phyloP scores from a whole-genome alignment of 1,284 basidiomycete genomes.

The Puccinia novopanici region DNA sequence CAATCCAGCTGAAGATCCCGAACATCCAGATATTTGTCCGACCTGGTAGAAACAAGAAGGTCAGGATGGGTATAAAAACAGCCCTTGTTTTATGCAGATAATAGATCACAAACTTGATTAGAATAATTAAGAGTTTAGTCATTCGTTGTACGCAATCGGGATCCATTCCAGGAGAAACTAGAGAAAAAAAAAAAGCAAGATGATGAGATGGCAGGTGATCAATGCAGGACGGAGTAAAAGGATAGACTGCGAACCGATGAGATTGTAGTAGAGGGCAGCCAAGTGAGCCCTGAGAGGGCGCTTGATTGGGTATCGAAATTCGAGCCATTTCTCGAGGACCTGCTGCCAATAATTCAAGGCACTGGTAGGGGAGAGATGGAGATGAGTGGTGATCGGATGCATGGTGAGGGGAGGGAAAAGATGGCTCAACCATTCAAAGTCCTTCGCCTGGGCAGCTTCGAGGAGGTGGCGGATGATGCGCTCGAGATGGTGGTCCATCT shows the following conservation, averaged over 20 bases:
- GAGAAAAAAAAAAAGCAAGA: neutral
- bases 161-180: conserved; percentile 73
- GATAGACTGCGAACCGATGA: conserved; percentile 62
- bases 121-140: conserved; percentile 71
- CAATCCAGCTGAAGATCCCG: conserved; percentile 83
- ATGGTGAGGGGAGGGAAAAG: conserved; percentile 65
- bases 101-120: conserved; percentile 67
- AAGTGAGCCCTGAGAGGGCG: conserved; percentile 74
- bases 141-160: conserved; percentile 70
- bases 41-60: conserved; percentile 63
- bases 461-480: conserved; percentile 72
- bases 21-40: conserved; percentile 74
- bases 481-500: conserved; percentile 79
- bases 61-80: neutral
- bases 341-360: conserved; percentile 59
- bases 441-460: conserved; percentile 76
- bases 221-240: neutral
- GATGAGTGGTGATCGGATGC: conserved; percentile 55
- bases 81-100: neutral
- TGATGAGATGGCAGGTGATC: neutral
- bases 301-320: conserved; percentile 81
- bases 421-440: conserved; percentile 65
- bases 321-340: conserved; percentile 68
- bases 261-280: conserved; percentile 79
- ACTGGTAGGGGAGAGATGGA: conserved; percentile 51